Conservation (phyloP, 805 yeast genomes). For the Kodamaea jinghongensis region DNA sequence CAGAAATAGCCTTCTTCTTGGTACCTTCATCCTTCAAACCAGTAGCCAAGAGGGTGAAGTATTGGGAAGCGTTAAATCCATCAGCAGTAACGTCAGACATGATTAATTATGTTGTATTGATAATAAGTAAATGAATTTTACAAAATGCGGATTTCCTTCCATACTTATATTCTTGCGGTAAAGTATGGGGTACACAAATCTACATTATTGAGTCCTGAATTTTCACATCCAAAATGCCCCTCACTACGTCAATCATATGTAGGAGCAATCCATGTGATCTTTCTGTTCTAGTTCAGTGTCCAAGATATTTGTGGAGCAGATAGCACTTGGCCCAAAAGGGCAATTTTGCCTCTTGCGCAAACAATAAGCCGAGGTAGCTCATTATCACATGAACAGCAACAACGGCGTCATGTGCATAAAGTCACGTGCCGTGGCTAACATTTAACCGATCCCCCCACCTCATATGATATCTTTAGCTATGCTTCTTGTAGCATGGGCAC, state of each 20-base stretch:
- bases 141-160: slow-evolving; percentile 3
- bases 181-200: slow-evolving; percentile 10
- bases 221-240: slow-evolving; percentile 6
- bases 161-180: slow-evolving; percentile 7
- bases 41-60: slow-evolving; percentile 37
- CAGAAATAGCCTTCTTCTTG: slow-evolving; percentile 39
- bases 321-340: background rate
- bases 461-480: too few relatives aligned
- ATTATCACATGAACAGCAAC: too few relatives aligned
- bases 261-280: slow-evolving; percentile 4
- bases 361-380: too few relatives aligned
- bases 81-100: slow-evolving; percentile 29
- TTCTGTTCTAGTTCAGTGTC: background rate
- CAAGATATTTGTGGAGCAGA: too few relatives aligned
- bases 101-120: slow-evolving; percentile 2
- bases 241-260: slow-evolving; percentile 1
- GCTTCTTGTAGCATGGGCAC: too few relatives aligned
- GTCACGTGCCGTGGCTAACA: too few relatives aligned
- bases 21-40: slow-evolving; percentile 36
- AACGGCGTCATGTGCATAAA: too few relatives aligned
- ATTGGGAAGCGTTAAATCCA: slow-evolving; percentile 44
- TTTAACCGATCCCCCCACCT: too few relatives aligned
- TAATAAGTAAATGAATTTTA: slow-evolving; percentile 1
- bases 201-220: slow-evolving; percentile 1
- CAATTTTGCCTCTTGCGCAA: background rate